Evolutionary conservation across 129 eudicot genomes (phyloP).

Genomic region (Rutidosis leptorrhynchoides): DNA sequence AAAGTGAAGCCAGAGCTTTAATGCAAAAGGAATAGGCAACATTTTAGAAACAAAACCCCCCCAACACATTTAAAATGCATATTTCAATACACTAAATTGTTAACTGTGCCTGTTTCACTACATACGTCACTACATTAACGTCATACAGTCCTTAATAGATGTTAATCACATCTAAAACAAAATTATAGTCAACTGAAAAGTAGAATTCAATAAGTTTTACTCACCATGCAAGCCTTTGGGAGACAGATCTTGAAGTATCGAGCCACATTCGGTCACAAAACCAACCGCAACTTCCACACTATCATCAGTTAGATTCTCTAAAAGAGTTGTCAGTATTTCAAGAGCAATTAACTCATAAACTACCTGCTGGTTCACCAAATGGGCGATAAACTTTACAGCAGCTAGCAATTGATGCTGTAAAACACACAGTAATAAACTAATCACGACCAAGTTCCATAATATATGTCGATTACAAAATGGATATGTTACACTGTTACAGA

Average conservation of each 20-base stretch:
- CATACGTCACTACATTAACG: not conserved
- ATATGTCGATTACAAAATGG: not conserved
- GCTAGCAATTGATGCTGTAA: conserved; percentile 80
- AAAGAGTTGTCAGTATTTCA: conserved; percentile 66
- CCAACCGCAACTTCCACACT: conserved; percentile 98
- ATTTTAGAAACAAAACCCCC: not conserved
- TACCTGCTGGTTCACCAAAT: conserved; percentile 87
- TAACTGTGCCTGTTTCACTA: not conserved
- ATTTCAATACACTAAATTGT: not conserved
- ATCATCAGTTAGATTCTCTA: conserved; percentile 92
- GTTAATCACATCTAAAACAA: not conserved
- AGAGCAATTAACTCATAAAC: conserved; percentile 93
- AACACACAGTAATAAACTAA: not conserved
- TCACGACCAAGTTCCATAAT: not conserved
- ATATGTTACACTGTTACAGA: not conserved
- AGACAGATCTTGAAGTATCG: conserved; percentile 80
- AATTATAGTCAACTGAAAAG: conserved; percentile 23
- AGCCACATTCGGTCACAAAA: conserved; percentile 88
- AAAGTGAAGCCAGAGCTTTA: too few species aligned
- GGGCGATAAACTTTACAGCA: conserved; percentile 88
- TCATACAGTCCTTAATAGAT: not conserved
- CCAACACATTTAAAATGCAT: not conserved
- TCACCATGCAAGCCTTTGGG: conserved; percentile 87
- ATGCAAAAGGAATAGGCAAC: too few species aligned
- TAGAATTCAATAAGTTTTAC: conserved; percentile 7